phyloP scores from a whole-genome alignment of 2,329 filamentous ascomycete genomes.

The Delphinella strobiligena region DNA sequence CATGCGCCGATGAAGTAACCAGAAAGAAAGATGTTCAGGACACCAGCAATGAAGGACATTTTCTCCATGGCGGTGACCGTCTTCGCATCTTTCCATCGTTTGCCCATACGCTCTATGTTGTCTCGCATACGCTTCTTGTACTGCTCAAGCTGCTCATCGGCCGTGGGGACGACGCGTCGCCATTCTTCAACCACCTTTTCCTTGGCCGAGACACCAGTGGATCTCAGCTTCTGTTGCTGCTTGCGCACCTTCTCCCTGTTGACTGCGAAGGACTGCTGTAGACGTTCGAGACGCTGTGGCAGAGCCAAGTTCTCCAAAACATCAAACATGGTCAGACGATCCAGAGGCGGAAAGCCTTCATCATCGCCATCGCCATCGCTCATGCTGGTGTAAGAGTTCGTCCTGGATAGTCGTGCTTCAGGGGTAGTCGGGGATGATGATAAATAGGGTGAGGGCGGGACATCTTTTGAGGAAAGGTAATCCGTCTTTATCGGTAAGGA shows the following conservation, averaged over 20 bases:
- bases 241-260: conserved; percentile 77
- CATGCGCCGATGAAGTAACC: conserved; percentile 83
- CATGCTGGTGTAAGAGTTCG: conserved; percentile 20
- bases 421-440: conserved; percentile 27
- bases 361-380: conserved; percentile 49
- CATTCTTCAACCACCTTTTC: conserved; percentile 88
- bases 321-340: conserved; percentile 84
- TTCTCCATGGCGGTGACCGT: conserved; percentile 86
- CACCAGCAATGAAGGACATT: conserved; percentile 87
- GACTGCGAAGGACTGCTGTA: conserved; percentile 68
- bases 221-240: conserved; percentile 70
- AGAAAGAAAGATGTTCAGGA: conserved; percentile 94
- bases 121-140: conserved; percentile 79
- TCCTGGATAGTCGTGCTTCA: conserved; percentile 51
- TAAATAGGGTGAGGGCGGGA: conserved; percentile 17
- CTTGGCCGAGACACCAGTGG: conserved; percentile 64
- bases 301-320: conserved; percentile 86
- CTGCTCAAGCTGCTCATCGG: conserved; percentile 84
- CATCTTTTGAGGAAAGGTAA: conserved; percentile 23
- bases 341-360: conserved; percentile 75
- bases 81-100: conserved; percentile 80
- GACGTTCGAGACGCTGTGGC: conserved; percentile 78
- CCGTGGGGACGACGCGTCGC: conserved; percentile 71
- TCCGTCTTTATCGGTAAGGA: conserved; percentile 11
- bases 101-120: conserved; percentile 76